A percentile compares a stretch with the other conserved stretches of the same genome.
These are phyloP conservation scores for Scheffersomyces amazonensis DNA, from an alignment of 805 yeast genomes.

Conservation along the genomic window DNA sequence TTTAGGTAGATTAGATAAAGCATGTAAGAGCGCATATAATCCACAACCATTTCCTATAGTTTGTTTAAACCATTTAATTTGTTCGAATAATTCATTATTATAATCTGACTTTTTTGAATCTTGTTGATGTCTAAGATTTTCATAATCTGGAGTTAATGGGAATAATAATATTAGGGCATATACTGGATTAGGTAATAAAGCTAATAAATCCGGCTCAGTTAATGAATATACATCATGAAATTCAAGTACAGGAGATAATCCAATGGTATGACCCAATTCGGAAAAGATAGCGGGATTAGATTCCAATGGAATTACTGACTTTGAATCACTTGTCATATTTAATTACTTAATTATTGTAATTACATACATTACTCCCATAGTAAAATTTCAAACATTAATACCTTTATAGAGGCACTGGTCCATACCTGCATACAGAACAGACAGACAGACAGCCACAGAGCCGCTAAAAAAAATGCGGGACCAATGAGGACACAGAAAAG, in stretches of 20 bases:
- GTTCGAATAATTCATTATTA: constrained; percentile 24
- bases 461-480: background rate
- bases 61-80: constrained; percentile 77
- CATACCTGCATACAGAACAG: too few species aligned
- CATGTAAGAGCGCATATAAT: constrained; percentile 78
- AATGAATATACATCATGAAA: constrained; percentile 84
- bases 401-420: too few species aligned
- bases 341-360: too few species aligned
- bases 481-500: background rate
- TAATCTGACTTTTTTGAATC: constrained; percentile 25
- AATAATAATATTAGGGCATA: constrained; percentile 75
- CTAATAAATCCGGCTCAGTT: constrained; percentile 77
- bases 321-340: too few species aligned
- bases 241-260: constrained; percentile 55
- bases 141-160: constrained; percentile 70
- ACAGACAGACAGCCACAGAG: too few species aligned
- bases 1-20: constrained; percentile 43
- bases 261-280: constrained; percentile 62
- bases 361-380: too few species aligned
- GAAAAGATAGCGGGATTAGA: constrained; percentile 86
- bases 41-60: constrained; percentile 91
- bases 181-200: constrained; percentile 79
- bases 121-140: constrained; percentile 41
- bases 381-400: too few species aligned
- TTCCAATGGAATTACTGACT: constrained; percentile 76